Conservation (phyloP, 805 yeast species). For the Groenewaldozyma tartarivorans region DNA sequence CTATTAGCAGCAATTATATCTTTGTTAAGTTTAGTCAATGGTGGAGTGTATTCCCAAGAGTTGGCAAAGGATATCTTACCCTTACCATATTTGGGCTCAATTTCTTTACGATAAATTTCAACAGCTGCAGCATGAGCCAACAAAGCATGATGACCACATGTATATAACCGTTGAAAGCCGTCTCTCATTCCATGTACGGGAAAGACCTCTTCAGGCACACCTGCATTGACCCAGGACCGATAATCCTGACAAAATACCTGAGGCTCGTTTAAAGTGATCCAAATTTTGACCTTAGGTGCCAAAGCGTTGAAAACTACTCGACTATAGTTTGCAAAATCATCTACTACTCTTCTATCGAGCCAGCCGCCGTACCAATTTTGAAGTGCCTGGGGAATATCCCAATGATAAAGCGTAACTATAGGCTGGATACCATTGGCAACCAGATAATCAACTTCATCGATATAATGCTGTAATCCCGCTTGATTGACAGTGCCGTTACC, state of each 20-base stretch:
- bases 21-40: conserved; percentile 20
- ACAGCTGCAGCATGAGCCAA: conserved; percentile 24
- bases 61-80: conserved; percentile 25
- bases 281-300: conserved; percentile 26
- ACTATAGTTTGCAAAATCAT: conserved; percentile 28
- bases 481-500: conserved; percentile 18
- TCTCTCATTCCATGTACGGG: conserved; percentile 13
- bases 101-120: conserved; percentile 21
- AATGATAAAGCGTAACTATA: conserved; percentile 28
- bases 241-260: conserved; percentile 16
- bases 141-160: conserved; percentile 18
- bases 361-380: conserved; percentile 23
- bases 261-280: conserved; percentile 30
- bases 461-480: conserved; percentile 26
- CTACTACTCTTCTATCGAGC: conserved; percentile 22
- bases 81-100: conserved; percentile 21
- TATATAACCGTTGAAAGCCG: conserved; percentile 6
- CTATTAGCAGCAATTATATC: conserved; percentile 24
- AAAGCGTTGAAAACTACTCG: conserved; percentile 25
- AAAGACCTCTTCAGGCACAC: conserved; percentile 20
- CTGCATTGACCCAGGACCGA: conserved; percentile 11
- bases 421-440: conserved; percentile 23
- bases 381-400: conserved; percentile 27
- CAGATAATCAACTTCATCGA: conserved; percentile 25
- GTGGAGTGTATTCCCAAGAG: conserved; percentile 24